Evolutionary conservation across 2,329 filamentous ascomycete species (phyloP).

Genomic region (Lasiodiplodia sp.): DNA sequence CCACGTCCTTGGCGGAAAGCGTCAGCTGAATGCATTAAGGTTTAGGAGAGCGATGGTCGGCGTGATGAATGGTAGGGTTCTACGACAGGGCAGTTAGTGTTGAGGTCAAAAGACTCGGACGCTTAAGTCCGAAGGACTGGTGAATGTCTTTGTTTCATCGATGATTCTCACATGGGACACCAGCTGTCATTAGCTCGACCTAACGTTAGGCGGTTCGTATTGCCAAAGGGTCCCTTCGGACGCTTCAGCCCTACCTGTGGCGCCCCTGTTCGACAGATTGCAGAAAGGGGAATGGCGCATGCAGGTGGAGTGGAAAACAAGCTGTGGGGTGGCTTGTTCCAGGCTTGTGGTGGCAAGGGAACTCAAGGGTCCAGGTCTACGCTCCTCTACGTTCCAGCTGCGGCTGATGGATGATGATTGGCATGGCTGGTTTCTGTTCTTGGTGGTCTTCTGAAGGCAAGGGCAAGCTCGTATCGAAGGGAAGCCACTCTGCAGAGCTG

Average conservation of each 20-base stretch:
- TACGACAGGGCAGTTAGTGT: neutral
- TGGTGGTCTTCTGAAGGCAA: neutral
- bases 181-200: neutral
- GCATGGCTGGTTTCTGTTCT: neutral
- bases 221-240: neutral
- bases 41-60: neutral
- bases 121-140: neutral
- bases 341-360: neutral
- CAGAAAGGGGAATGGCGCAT: neutral
- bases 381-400: neutral
- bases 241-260: neutral
- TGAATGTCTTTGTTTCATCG: neutral
- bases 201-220: neutral
- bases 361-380: neutral
- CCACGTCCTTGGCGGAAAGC: neutral
- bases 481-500: neutral
- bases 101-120: neutral
- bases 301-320: too few relatives aligned
- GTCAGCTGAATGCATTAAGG: neutral
- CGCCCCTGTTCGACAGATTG: neutral
- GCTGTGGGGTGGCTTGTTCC: neutral
- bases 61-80: neutral
- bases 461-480: neutral
- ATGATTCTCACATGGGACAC: neutral
- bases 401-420: neutral